These are phyloP conservation scores for Cladophialophora yegresii DNA, from an alignment of 2,329 filamentous ascomycete genomes.

Conservation along the genomic window DNA sequence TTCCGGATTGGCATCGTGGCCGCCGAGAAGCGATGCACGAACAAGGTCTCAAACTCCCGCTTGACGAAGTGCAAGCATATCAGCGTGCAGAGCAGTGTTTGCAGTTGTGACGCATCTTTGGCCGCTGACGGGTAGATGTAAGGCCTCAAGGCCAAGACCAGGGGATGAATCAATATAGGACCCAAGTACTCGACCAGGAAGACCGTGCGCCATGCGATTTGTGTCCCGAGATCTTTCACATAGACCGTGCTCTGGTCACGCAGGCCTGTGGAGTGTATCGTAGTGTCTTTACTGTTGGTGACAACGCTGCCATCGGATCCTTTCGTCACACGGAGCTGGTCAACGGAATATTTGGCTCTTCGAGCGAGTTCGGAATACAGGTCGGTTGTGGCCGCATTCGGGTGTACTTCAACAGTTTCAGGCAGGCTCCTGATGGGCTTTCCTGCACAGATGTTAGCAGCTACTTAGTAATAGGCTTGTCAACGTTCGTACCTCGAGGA, in stretches of 20 bases:
- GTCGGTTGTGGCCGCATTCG: slow-evolving; percentile 55
- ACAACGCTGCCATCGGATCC: slow-evolving; percentile 62
- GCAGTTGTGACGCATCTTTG: slow-evolving; percentile 61
- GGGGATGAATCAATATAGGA: slow-evolving; percentile 81
- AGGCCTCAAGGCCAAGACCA: slow-evolving; percentile 70
- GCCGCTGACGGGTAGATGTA: slow-evolving; percentile 65
- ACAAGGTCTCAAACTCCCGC: slow-evolving; percentile 91
- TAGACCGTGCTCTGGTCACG: slow-evolving; percentile 66
- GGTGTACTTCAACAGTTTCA: slow-evolving; percentile 55
- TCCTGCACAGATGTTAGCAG: slow-evolving; percentile 47
- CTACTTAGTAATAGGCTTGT: neutral
- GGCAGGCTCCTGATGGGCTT: slow-evolving; percentile 65
- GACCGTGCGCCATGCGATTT: slow-evolving; percentile 90
- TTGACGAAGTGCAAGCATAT: slow-evolving; percentile 86
- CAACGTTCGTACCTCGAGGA: slow-evolving; percentile 45
- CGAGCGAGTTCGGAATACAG: slow-evolving; percentile 61
- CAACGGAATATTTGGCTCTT: slow-evolving; percentile 56
- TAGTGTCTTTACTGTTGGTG: slow-evolving; percentile 56
- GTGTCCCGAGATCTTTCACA: slow-evolving; percentile 89
- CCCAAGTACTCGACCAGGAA: slow-evolving; percentile 95
- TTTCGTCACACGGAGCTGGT: slow-evolving; percentile 66
- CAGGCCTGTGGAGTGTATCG: slow-evolving; percentile 58
- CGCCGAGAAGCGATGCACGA: slow-evolving; percentile 90
- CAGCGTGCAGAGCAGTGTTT: slow-evolving; percentile 72
- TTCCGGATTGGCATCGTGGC: slow-evolving; percentile 90